phyloP scores from a whole-genome alignment of 2,329 filamentous ascomycete species.

The Pyrenophora seminiperda region DNA sequence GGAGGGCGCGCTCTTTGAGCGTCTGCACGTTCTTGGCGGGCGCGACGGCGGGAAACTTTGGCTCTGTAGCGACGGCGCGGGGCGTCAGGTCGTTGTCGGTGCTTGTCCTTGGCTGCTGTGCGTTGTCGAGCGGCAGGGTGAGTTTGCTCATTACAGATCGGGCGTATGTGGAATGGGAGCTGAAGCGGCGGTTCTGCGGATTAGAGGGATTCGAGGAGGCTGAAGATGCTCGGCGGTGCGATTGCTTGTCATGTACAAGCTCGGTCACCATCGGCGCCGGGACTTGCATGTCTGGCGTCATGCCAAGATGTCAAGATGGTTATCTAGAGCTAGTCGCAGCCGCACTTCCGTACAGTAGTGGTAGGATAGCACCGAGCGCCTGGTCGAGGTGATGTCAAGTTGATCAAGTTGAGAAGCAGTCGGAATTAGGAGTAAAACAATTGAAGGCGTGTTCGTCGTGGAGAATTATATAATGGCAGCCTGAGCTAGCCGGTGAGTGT shows the following conservation, averaged over 20 bases:
- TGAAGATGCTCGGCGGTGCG: constrained; percentile 24
- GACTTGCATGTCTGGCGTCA: constrained; percentile 20
- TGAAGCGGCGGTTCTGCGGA: constrained; percentile 35
- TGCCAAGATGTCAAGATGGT: constrained; percentile 12
- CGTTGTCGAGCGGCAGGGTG: constrained; percentile 29
- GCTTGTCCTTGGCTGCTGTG: constrained; percentile 18
- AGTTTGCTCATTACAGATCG: constrained; percentile 57
- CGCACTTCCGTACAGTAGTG: too few species aligned
- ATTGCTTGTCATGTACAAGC: constrained; percentile 18
- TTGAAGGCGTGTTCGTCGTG: background rate
- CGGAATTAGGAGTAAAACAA: too few species aligned
- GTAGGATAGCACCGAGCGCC: constrained; percentile 2
- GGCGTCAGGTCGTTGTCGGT: constrained; percentile 26
- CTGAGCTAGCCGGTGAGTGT: constrained; percentile 3
- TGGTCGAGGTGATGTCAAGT: background rate
- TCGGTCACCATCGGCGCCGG: constrained; percentile 23
- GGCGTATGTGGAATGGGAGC: constrained; percentile 57
- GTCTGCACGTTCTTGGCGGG: constrained; percentile 31
- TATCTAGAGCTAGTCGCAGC: constrained; percentile 7
- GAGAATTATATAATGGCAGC: background rate
- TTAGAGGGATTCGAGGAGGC: constrained; percentile 16
- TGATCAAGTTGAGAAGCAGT: too few species aligned
- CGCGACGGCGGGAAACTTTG: constrained; percentile 15
- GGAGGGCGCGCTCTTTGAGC: constrained; percentile 29
- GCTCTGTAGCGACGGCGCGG: constrained; percentile 18